These are phyloP conservation scores for Cutaneotrichosporon arboriforme DNA, from an alignment of 1,284 basidiomycete genomes.

Conservation along the genomic window DNA sequence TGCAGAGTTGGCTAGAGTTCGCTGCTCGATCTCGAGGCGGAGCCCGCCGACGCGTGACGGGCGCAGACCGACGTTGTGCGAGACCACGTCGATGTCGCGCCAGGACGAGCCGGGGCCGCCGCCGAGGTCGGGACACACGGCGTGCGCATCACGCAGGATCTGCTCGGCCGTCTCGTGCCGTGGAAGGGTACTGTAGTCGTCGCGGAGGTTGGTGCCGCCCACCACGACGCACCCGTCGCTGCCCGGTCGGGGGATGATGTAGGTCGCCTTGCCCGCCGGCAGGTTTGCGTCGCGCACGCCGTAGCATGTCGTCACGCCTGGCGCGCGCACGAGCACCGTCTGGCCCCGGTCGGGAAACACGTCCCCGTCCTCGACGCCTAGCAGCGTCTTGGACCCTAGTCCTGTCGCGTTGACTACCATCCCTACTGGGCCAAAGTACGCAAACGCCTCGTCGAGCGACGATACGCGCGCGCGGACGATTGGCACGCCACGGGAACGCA, in stretches of 20 bases:
- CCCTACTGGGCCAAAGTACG: slow-evolving; percentile 19
- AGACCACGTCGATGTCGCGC: slow-evolving; percentile 51
- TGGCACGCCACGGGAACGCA: slow-evolving; percentile 31
- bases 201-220: slow-evolving; percentile 36
- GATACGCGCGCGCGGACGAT: slow-evolving; percentile 38
- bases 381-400: slow-evolving; percentile 60
- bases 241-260: slow-evolving; percentile 48
- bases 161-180: slow-evolving; percentile 26
- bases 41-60: slow-evolving; percentile 63
- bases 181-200: slow-evolving; percentile 33
- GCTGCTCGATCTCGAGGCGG: slow-evolving; percentile 59
- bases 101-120: slow-evolving; percentile 24
- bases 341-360: slow-evolving; percentile 80
- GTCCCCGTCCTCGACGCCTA: slow-evolving; percentile 69
- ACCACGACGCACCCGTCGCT: slow-evolving; percentile 35
- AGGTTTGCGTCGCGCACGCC: slow-evolving; percentile 17
- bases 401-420: slow-evolving; percentile 52
- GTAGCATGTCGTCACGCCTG: slow-evolving; percentile 41
- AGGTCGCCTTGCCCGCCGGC: slow-evolving; percentile 16
- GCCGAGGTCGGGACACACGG: slow-evolving; percentile 43
- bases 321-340: slow-evolving; percentile 69
- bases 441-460: slow-evolving; percentile 44
- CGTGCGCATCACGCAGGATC: slow-evolving; percentile 40
- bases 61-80: slow-evolving; percentile 62
- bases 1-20: slow-evolving; percentile 60